Percentiles rank a stretch among this genome's conserved stretches.
Evolutionary conservation across 2,329 filamentous ascomycete species (phyloP).

Genomic region (Cladosporium sp.): DNA sequence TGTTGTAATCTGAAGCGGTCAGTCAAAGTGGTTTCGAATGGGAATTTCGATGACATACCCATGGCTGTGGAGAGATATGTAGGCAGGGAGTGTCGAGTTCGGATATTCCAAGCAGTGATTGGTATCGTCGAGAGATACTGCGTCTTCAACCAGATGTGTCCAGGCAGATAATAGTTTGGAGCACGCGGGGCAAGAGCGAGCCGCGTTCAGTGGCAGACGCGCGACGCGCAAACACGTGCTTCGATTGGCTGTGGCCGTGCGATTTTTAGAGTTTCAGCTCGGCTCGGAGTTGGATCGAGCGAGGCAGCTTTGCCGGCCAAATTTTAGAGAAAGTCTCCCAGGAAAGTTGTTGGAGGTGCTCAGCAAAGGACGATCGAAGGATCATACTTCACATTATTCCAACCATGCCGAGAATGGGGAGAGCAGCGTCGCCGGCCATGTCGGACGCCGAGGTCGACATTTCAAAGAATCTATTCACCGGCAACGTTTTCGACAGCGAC

Average conservation of each 20-base stretch:
- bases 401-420: conserved; percentile 59
- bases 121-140: conserved; percentile 1
- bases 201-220: background rate
- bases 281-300: background rate
- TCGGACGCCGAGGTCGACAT: conserved; percentile 96
- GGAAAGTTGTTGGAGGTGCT: background rate
- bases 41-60: background rate
- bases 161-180: conserved; percentile 6
- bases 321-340: conserved; percentile 1
- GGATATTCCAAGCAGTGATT: background rate
- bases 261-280: background rate
- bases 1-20: conserved; percentile 40
- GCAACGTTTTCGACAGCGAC: conserved; percentile 62
- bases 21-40: background rate
- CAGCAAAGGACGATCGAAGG: background rate
- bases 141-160: background rate
- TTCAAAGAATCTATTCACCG: conserved; percentile 62
- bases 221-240: conserved; percentile 19
- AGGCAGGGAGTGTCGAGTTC: background rate
- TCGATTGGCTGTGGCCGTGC: background rate
- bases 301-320: conserved; percentile 2
- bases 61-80: background rate
- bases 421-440: conserved; percentile 73
- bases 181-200: background rate
- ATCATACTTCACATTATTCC: background rate